A percentile compares a stretch with the other conserved stretches of the same genome.
Conservation (phyloP, 2,329 filamentous ascomycete genomes). For the Domatiomyces globalis region DNA sequence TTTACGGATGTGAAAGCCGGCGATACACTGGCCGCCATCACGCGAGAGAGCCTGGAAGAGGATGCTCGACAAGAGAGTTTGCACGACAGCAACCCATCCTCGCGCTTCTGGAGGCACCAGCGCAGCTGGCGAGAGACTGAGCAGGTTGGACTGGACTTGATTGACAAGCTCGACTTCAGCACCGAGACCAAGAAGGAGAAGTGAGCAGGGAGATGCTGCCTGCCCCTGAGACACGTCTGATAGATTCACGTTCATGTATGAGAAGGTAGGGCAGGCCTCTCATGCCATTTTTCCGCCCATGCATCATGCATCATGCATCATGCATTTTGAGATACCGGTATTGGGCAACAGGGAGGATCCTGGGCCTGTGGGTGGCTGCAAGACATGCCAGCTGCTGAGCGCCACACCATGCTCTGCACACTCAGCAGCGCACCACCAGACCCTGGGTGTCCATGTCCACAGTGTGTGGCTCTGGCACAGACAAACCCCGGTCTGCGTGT, state of each 20-base stretch:
- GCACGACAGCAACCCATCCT: slow-evolving; percentile 18
- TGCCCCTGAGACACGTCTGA: background rate
- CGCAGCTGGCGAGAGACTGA: slow-evolving; percentile 31
- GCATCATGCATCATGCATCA: background rate
- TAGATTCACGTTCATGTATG: background rate
- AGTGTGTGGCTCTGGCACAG: background rate
- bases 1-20: slow-evolving; percentile 39
- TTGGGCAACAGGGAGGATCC: too few relatives aligned
- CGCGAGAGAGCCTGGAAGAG: slow-evolving; percentile 28
- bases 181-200: slow-evolving; percentile 9
- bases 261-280: background rate
- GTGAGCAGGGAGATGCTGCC: slow-evolving; percentile 1
- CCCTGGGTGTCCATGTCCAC: background rate
- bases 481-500: background rate
- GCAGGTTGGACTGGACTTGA: slow-evolving; percentile 28
- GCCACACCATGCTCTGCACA: background rate
- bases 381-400: background rate
- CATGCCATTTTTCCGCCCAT: background rate
- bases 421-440: background rate
- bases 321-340: too few relatives aligned
- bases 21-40: slow-evolving; percentile 19
- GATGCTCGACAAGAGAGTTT: slow-evolving; percentile 26
- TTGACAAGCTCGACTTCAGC: slow-evolving; percentile 20
- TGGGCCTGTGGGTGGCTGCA: background rate
- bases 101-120: slow-evolving; percentile 32